phyloP scores from a whole-genome alignment of 2,329 filamentous ascomycete genomes.

The Talaromyces sp. region DNA sequence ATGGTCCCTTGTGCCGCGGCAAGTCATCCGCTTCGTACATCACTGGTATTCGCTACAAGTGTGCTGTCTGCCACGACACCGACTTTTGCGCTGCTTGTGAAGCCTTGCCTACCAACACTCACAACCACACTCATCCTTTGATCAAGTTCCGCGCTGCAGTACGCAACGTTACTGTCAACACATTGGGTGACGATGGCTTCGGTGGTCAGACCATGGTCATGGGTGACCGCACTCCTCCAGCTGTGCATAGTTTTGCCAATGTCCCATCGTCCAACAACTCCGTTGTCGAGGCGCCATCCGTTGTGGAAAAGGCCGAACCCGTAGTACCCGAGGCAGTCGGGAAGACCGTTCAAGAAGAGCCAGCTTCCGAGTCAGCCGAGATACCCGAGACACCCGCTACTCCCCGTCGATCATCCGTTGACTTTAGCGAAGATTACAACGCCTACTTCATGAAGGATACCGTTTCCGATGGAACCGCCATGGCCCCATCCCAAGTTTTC shows the following conservation, averaged over 20 bases:
- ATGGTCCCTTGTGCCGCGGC: conserved; percentile 79
- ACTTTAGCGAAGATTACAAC: background rate
- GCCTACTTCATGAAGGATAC: conserved; percentile 69
- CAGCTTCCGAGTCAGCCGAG: conserved; percentile 31
- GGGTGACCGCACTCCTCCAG: conserved; percentile 60
- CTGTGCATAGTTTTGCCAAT: conserved; percentile 23
- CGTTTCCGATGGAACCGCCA: conserved; percentile 71
- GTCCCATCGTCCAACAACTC: conserved; percentile 32
- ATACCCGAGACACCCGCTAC: background rate
- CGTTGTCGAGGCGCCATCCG: conserved; percentile 14
- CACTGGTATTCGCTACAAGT: conserved; percentile 89
- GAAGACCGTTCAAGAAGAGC: background rate
- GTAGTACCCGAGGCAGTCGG: conserved; percentile 23
- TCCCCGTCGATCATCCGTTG: background rate
- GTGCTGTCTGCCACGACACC: conserved; percentile 87
- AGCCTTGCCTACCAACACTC: conserved; percentile 75
- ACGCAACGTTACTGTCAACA: conserved; percentile 81
- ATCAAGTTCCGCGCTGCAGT: conserved; percentile 97
- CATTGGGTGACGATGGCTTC: conserved; percentile 71
- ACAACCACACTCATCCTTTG: conserved; percentile 94
- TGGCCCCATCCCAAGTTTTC: conserved; percentile 71
- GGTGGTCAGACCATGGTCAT: conserved; percentile 66
- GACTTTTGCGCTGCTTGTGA: conserved; percentile 97
- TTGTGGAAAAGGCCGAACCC: conserved; percentile 10
- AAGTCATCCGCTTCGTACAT: conserved; percentile 58